Evolutionary conservation across 192 early-diverging fungal species (phyloP).

Genomic region (Dimargaris cristalligena): DNA sequence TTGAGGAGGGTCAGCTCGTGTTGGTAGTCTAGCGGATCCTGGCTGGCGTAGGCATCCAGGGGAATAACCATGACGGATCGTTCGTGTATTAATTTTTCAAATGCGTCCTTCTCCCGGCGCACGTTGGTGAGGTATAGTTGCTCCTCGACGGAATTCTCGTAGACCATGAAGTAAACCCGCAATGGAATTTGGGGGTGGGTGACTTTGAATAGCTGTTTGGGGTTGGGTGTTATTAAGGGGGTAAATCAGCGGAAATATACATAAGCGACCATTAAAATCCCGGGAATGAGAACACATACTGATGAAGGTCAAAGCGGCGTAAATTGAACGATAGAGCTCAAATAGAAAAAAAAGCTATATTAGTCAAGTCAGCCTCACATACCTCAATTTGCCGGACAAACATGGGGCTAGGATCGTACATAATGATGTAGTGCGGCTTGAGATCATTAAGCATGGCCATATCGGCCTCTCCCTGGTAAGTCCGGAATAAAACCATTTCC

Average conservation of each 20-base stretch:
- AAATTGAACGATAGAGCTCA: too few species aligned
- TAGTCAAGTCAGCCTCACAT: too few species aligned
- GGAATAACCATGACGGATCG: constrained; percentile 51
- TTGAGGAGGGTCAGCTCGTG: constrained; percentile 13
- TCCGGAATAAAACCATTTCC: constrained; percentile 33
- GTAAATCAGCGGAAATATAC: too few species aligned
- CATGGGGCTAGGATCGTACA: constrained; percentile 78
- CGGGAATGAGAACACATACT: too few species aligned
- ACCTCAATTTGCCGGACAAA: constrained; percentile 83
- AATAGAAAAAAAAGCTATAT: too few species aligned
- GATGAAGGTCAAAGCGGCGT: too few species aligned
- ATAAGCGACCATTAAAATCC: too few species aligned
- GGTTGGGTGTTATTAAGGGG: too few species aligned
- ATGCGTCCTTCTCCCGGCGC: constrained; percentile 79
- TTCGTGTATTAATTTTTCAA: constrained; percentile 78
- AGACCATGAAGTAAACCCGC: constrained; percentile 83
- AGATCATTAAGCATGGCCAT: constrained; percentile 43
- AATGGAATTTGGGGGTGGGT: constrained; percentile 30
- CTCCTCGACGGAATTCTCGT: constrained; percentile 90
- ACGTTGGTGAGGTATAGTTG: constrained; percentile 73
- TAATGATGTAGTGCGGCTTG: constrained; percentile 63
- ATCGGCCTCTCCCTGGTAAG: constrained; percentile 45
- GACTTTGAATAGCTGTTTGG: constrained; percentile 32
- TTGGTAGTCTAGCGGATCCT: background rate
- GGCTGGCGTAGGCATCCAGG: constrained; percentile 8